Evolutionary conservation across 192 early-diverging fungal genomes (phyloP), one percentile per base, ranked within the genome.

Genomic region (Spizellomyces sp.): DNA sequence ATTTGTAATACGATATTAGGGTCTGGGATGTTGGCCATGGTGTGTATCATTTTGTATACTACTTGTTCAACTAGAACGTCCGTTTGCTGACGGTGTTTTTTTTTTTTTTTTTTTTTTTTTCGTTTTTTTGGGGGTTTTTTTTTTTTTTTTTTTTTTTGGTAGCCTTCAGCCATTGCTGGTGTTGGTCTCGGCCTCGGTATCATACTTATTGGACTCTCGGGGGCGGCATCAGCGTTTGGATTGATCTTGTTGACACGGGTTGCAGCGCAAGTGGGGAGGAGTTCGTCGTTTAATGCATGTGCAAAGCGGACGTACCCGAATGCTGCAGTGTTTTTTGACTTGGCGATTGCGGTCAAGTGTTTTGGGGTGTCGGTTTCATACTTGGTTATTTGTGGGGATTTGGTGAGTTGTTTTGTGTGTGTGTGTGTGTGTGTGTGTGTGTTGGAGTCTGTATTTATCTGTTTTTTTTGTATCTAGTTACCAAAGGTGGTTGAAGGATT

Each of bases 281-380:
- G 88, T 46, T 82, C 94, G 6, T 95, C 93, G 10, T 99, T 99
- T 74, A 96, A 96, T 80, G 87, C 93, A 6, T 85, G 95, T 27
- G 88, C 94, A 6, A 89, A 94, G 71, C 84, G 96, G 55, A 98
- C 98, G 1, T 99, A 95, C 77, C 95, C 96, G 17, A 74, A 75
- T 22, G 93, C 95, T 0, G 94, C 93, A 5, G 81, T 95, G 8
- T 89, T 87, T 55, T 98, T 99, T 68, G 98, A 99, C 69, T 57
- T 90, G 15, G 96, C 98, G n/a, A 98, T 99, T 76, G 95, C 96
- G 6, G 86, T 99, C 75, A 99, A 99, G 71, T 99, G 98, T 72
- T 99, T 99, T 84, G 96, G 96, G 43, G 98, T 98, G 17, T 89
- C 90, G 17, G 88, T 98, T 46, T 94, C 92, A 5, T 99, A 99